phyloP scores from a whole-genome alignment of 2,329 filamentous ascomycete genomes.

The Trichoderma sp. region DNA sequence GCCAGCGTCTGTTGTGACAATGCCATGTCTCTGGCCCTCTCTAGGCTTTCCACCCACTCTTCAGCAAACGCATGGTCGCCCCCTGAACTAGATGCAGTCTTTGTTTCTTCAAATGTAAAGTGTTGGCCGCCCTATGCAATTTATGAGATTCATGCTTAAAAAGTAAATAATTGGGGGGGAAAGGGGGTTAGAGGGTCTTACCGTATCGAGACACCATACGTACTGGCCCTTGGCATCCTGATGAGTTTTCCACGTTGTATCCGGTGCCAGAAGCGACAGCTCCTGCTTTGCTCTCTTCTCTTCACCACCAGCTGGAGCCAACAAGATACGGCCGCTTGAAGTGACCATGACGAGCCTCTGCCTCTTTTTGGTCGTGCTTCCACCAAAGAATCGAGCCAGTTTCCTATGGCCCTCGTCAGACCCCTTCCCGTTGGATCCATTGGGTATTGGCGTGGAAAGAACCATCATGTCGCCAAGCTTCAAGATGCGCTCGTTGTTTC shows the following conservation, averaged over 20 bases:
- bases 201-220: constrained; percentile 89
- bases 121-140: constrained; percentile 74
- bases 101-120: constrained; percentile 91
- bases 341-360: constrained; percentile 94
- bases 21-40: constrained; percentile 82
- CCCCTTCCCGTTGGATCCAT: constrained; percentile 69
- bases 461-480: constrained; percentile 92
- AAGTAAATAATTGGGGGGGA: background rate
- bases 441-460: constrained; percentile 71
- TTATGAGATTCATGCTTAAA: background rate
- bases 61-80: constrained; percentile 68
- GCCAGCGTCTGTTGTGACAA: constrained; percentile 66
- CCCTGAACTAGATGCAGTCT: constrained; percentile 59
- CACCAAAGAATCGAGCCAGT: constrained; percentile 89
- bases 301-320: constrained; percentile 87
- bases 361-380: constrained; percentile 86
- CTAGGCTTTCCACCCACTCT: constrained; percentile 89
- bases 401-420: constrained; percentile 79
- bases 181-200: constrained; percentile 51
- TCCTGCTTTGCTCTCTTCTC: constrained; percentile 96
- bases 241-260: constrained; percentile 75
- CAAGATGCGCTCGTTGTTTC: constrained; percentile 87
- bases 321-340: constrained; percentile 81
- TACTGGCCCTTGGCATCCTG: constrained; percentile 84
- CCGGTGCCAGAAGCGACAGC: constrained; percentile 74